phyloP scores from a whole-genome alignment of 352 stramenopile genomes.

The Phytophthora macrochlamydospora region DNA sequence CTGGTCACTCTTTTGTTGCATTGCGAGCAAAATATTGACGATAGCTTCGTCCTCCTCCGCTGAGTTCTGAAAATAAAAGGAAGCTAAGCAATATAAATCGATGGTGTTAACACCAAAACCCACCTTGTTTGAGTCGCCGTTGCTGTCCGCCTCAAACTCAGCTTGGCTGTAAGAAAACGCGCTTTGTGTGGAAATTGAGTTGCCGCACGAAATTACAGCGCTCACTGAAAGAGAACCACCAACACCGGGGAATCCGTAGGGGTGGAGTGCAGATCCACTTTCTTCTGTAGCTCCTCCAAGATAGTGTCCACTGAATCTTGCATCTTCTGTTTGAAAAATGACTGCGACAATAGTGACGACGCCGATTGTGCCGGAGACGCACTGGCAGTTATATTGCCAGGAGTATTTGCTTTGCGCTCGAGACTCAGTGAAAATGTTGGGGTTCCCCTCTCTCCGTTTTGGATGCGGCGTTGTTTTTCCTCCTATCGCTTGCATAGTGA shows the following conservation, averaged over 20 bases:
- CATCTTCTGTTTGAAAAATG: slow-evolving; percentile 84
- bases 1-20: slow-evolving; percentile 39
- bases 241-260: slow-evolving; percentile 1
- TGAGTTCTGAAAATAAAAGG: slow-evolving; percentile 12
- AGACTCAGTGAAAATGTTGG: slow-evolving; percentile 61
- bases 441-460: slow-evolving; percentile 56
- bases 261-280: slow-evolving; percentile 13
- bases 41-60: slow-evolving; percentile 55
- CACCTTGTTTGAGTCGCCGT: slow-evolving; percentile 23
- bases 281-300: slow-evolving; percentile 47
- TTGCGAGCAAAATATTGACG: slow-evolving; percentile 50
- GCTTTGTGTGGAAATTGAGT: slow-evolving; percentile 51
- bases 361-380: slow-evolving; percentile 41
- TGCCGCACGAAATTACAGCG: slow-evolving; percentile 41
- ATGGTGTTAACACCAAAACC: background rate
- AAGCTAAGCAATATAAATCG: slow-evolving; percentile 1
- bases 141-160: slow-evolving; percentile 8
- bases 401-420: slow-evolving; percentile 38
- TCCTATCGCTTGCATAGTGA: slow-evolving; percentile 47
- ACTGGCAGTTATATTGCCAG: slow-evolving; percentile 16
- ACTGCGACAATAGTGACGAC: slow-evolving; percentile 76
- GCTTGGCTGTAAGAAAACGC: slow-evolving; percentile 64
- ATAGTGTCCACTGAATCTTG: slow-evolving; percentile 64
- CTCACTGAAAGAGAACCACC: slow-evolving; percentile 13
- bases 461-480: slow-evolving; percentile 57